Evolutionary conservation across 192 early-diverging fungal species (phyloP), one percentile per base, ranked within the genome.

Genomic region (Diversispora epigaea): DNA sequence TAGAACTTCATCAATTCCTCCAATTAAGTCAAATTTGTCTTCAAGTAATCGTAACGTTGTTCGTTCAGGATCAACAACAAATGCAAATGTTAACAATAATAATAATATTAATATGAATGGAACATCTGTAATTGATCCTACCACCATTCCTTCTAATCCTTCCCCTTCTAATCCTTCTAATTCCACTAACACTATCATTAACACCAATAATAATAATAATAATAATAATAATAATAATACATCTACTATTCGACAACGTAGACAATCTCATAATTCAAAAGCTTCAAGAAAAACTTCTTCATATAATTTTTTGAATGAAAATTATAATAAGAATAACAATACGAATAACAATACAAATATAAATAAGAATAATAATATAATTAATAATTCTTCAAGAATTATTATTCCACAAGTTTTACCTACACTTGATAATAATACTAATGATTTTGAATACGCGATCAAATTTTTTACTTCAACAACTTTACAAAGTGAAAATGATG

Each of bases 391-490:
- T 8, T 3, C 6, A 41, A 32, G 55, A 58, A 21, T 43, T 58
- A 58, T 71, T 58, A 32, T 32, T 32, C 55, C 55, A 4, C 50
- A 55, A 25, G 41, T 17, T 58, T 58, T 71, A 49, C 52, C 52
- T 49, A 4, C 4, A 14, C 19, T 14, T 19, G 52, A 43, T 71
- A 22, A 8, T 43, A 39, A 21, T 9, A 41, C 40, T 12, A 49
- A 45, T 71, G 70, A 57, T 7, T 45, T 45, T 71, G 70, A 71
- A 19, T 71, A 71, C 19, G 6, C 12, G 10, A 22, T 71, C 19
- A 49, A 58, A 71, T 21, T 71, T 0, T 71, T 43, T 19, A 19
- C 39, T 21, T 71, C 70, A 43, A 58, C 43, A 15, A 57, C 70
- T 21, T 5, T 22, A 14, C 70, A 71, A 45, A 41, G 58, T 43